A percentile compares a stretch with the other conserved stretches of the same genome.
These are phyloP conservation scores for Begonia fuchsioides DNA, from an alignment of 306 rosid species.

Conservation along the genomic window DNA sequence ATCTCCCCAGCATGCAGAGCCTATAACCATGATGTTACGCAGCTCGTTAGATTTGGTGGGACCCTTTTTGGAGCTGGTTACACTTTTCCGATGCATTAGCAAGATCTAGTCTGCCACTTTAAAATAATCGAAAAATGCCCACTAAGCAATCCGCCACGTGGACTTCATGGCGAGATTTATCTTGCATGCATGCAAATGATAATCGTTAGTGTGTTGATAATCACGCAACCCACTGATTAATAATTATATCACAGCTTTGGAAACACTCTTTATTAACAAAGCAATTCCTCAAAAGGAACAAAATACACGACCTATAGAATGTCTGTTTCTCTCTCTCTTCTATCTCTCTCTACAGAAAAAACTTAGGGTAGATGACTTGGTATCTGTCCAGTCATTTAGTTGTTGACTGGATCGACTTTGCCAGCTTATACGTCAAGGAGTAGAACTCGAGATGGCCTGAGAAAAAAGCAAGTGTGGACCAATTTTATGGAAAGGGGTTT, in stretches of 20 bases:
- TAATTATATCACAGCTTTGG: constrained; percentile 34
- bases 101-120: constrained; percentile 22
- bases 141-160: constrained; percentile 52
- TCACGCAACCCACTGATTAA: constrained; percentile 4
- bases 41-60: constrained; percentile 87
- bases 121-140: constrained; percentile 9
- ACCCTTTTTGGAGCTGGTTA: constrained; percentile 17
- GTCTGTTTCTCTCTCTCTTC: constrained; percentile 48
- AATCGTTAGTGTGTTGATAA: constrained; percentile 4
- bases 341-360: neutral
- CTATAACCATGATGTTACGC: constrained; percentile 40
- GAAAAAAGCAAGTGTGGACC: constrained; percentile 28
- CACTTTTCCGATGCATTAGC: constrained; percentile 43
- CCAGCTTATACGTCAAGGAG: constrained; percentile 25
- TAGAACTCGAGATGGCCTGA: neutral
- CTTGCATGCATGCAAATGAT: constrained; percentile 49
- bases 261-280: constrained; percentile 6
- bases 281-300: constrained; percentile 90
- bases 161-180: constrained; percentile 20
- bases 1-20: constrained; percentile 1
- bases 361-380: constrained; percentile 15
- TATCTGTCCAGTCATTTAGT: constrained; percentile 58
- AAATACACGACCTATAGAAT: constrained; percentile 84
- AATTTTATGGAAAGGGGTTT: constrained; percentile 25
- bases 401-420: constrained; percentile 39